These are phyloP conservation scores for Hypoxylon sp. DNA, from an alignment of 2,329 filamentous ascomycete species.

Conservation along the genomic window DNA sequence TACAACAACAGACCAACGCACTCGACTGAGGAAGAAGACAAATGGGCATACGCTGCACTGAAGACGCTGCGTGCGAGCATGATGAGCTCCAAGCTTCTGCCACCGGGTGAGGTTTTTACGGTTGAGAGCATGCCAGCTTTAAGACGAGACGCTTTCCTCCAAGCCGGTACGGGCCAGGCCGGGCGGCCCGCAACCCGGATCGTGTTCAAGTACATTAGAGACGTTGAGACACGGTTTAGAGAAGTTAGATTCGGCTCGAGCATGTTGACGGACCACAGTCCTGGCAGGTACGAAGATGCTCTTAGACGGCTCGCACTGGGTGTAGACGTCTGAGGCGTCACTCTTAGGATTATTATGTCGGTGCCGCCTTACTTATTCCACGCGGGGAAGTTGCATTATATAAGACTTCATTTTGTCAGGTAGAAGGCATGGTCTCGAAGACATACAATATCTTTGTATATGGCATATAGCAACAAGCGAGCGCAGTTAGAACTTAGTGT, in stretches of 20 bases:
- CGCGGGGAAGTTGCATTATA: not conserved
- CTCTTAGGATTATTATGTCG: not conserved
- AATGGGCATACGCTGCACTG: conserved; percentile 78
- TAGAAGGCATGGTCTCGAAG: conserved; percentile 1
- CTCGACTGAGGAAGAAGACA: conserved; percentile 69
- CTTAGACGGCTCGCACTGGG: conserved; percentile 72
- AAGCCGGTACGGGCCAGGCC: conserved; percentile 64
- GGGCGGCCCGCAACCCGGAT: conserved; percentile 77
- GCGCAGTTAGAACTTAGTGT: not conserved
- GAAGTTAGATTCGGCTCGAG: conserved; percentile 80
- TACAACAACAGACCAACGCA: conserved; percentile 62
- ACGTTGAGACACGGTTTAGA: conserved; percentile 78
- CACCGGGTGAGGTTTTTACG: conserved; percentile 82
- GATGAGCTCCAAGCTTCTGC: conserved; percentile 78
- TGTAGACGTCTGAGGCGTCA: conserved; percentile 41
- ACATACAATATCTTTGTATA: conserved; percentile 2
- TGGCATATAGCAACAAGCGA: not conserved
- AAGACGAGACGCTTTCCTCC: conserved; percentile 74
- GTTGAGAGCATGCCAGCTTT: conserved; percentile 78
- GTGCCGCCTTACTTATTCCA: not conserved
- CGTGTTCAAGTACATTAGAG: conserved; percentile 77
- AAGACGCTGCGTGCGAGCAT: conserved; percentile 77
- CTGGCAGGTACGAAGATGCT: conserved; percentile 79
- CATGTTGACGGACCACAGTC: conserved; percentile 83
- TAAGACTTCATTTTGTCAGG: not conserved